Base-by-base conservation (phyloP, 73 alveolate species). In the Effrenium voratum region DNA sequence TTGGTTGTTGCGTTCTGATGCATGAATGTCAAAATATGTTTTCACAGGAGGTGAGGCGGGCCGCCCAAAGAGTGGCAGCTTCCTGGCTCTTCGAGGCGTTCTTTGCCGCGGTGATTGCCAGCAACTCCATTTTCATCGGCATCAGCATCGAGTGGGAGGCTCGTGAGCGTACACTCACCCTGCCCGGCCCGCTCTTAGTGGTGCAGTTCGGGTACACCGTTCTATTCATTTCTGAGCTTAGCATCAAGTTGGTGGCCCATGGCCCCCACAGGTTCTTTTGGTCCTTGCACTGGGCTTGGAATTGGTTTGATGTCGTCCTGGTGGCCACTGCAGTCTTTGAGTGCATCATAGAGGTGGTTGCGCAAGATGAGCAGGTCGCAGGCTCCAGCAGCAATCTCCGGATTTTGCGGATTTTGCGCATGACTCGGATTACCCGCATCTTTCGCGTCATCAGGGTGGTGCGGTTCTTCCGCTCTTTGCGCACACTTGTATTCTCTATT, bases 351-450 rank as follows among this genome's bases (percentile, higher is more conserved):
- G 97, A 90, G 57, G 57, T 90, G 30, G 83, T 47, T 43, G 83
- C 97, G 10, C 97, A 90, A 57, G 97, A 90, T 55, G 88, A 86
- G 10, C 97, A 90, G 30, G 57, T 90, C n/a, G 92, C 92, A 38
- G 97, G 97, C 24, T 90, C 97, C 44, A 90, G 97, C 55, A 90
- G 97, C 97, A 90, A 90, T 55, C 76, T 90, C 36, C 97, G 97
- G 47, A 90, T 90, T 77, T 57, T 90, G n/a, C 97, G 97, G 24
- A 76, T 90, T 55, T 44, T 90, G 50, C 97, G 97, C 76, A 90
- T 90, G 97, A 90, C 97, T 50, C 97, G 97, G 76, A 86, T 90
- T 44, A 90, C 97, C 36, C 97, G 97, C 44, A 90, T 90, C 97
- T 90, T 90, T 57, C 97, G 97, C 2, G 97, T 90, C 52, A 44